These are phyloP conservation scores for Aspergillus felis DNA, from an alignment of 2,329 filamentous ascomycete genomes.

Conservation along the genomic window DNA sequence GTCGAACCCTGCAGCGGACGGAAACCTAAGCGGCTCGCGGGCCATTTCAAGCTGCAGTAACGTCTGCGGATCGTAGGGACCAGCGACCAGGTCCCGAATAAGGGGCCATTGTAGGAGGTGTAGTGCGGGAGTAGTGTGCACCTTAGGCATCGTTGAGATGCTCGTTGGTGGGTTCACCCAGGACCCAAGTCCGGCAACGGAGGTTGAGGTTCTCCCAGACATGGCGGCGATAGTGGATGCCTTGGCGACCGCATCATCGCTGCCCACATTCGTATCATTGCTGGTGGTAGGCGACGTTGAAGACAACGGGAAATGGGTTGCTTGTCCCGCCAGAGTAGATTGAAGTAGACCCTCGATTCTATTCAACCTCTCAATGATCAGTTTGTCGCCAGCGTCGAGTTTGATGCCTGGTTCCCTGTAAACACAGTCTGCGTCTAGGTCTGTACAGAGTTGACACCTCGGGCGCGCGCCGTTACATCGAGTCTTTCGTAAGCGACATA, in stretches of 20 bases:
- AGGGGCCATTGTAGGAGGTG: conserved; percentile 75
- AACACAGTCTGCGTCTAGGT: conserved; percentile 76
- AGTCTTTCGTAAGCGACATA: conserved; percentile 75
- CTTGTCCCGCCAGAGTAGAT: conserved; percentile 53
- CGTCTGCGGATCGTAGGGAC: conserved; percentile 76
- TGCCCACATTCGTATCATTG: conserved; percentile 59
- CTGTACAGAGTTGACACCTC: conserved; percentile 79
- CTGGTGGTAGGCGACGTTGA: conserved; percentile 63
- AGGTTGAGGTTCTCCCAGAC: conserved; percentile 50
- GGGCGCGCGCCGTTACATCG: conserved; percentile 75
- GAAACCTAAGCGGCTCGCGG: conserved; percentile 65
- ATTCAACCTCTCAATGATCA: conserved; percentile 73
- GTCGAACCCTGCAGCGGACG: conserved; percentile 60
- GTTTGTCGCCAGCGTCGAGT: conserved; percentile 78
- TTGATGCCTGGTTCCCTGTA: conserved; percentile 85
- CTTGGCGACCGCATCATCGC: conserved; percentile 51
- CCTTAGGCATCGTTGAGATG: conserved; percentile 81
- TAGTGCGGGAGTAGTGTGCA: conserved; percentile 68
- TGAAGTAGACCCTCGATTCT: conserved; percentile 78
- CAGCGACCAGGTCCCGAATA: conserved; percentile 69
- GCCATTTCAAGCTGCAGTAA: conserved; percentile 77
- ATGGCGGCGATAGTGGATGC: conserved; percentile 9
- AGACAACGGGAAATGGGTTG: conserved; percentile 36
- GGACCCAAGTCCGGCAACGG: conserved; percentile 65
- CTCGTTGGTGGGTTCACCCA: conserved; percentile 63